Base-by-base conservation (phyloP, 208 protist species). In the Acanthamoeba triangularis region DNA sequence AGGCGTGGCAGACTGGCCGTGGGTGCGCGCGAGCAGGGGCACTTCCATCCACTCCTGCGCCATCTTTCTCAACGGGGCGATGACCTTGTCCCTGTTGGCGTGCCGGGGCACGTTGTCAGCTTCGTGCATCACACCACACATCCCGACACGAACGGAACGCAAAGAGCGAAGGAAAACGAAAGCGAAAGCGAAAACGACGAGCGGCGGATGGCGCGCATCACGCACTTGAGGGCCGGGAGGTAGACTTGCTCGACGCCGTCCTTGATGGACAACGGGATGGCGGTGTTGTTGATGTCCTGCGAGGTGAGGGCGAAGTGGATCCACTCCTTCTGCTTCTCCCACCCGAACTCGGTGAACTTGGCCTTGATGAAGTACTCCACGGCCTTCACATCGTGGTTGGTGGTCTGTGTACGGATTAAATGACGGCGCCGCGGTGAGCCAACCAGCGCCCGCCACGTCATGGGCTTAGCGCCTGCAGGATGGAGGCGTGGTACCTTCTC, bases 261-360 rank as follows among this genome's bases (percentile, higher is more conserved):
- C 13, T 98, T 97, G 20, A 99, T 94, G 95, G 99, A 97, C 96
- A 99, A 98, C 35, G 98, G 98, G 82, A 99, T 99, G 1, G 98
- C 97, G 25, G 99, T 99, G 97, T 99, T 99, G 97, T 99, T 99
- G 96, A 99, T 99, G 95, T 99, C 99, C 96, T 99, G 99, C 65
- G 98, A 99, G 56, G 99, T 99, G 18, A 99, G 97, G n/a, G 98
- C 99, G 96, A 99, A 99, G 96, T 99, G 99, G 49, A 99, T 98
- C 96, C 99, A 99, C 96, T 99, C 99, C 87, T 95, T 97, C 30
- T 98, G 96, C 8, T 97, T 30, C 35, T 84, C 96, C 44, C 99
- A 97, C 2, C 80, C 93, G 37, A 96, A 98, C 10, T 30, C 93
- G 7, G 76, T 69, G 97, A 99, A 98, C 87, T 98, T 99, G 44